Percentiles rank a stretch among this genome's conserved stretches.
These are phyloP conservation scores for Diaporthe aspalathi DNA, from an alignment of 2,329 filamentous ascomycete genomes.

Conservation along the genomic window DNA sequence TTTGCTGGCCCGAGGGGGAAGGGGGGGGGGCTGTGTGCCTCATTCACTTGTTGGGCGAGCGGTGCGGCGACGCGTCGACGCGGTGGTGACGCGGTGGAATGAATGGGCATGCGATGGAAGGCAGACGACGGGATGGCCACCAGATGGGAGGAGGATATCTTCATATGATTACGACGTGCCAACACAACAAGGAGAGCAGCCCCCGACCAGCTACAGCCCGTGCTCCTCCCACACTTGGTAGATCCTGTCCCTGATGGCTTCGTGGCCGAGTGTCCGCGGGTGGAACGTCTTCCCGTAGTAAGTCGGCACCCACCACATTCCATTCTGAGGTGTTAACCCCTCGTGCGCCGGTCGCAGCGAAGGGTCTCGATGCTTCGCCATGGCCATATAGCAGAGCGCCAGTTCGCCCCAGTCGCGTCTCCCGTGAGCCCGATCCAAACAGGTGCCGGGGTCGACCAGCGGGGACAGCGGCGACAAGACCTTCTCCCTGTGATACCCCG, in stretches of 20 bases:
- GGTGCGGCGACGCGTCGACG: not conserved
- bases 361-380: slow-evolving; percentile 51
- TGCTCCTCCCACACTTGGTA: slow-evolving; percentile 48
- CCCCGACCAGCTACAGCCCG: slow-evolving; percentile 11
- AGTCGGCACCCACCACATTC: slow-evolving; percentile 60
- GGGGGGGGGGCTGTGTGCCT: not conserved
- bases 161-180: no score
- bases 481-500: slow-evolving; percentile 15
- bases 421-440: slow-evolving; percentile 48
- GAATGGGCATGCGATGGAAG: not conserved
- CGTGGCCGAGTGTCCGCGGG: slow-evolving; percentile 54
- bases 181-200: not conserved
- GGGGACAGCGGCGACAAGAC: slow-evolving; percentile 47
- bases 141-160: not conserved
- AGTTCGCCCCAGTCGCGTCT: slow-evolving; percentile 57
- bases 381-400: slow-evolving; percentile 58
- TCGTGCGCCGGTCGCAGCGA: slow-evolving; percentile 47
- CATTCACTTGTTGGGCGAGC: not conserved
- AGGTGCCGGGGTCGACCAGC: slow-evolving; percentile 52
- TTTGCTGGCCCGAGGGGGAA: not conserved
- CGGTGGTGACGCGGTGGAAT: not conserved
- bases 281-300: slow-evolving; percentile 61
- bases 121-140: not conserved
- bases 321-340: slow-evolving; percentile 46
- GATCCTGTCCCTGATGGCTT: slow-evolving; percentile 50